Evolutionary conservation across 1,139 yeast species (phyloP).

Genomic region (Suhomyces bolitotheri): DNA sequence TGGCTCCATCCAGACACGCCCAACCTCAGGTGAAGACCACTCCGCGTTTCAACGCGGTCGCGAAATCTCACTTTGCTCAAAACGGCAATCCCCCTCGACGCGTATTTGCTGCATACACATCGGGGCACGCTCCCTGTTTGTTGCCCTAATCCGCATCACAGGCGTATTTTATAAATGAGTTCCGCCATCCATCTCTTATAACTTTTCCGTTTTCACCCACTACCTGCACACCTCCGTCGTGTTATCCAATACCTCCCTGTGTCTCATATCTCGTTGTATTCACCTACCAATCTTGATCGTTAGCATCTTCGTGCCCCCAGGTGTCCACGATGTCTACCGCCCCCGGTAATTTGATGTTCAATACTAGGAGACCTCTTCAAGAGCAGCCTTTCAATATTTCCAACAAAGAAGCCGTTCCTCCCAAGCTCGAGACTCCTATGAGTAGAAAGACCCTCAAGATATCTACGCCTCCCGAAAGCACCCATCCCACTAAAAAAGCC

Average conservation of each 20-base stretch:
- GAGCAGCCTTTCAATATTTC: slow-evolving; percentile 15
- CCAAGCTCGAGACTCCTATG: slow-evolving; percentile 22
- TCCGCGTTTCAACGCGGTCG: slow-evolving; percentile 13
- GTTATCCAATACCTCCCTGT: background rate
- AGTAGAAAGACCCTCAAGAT: slow-evolving; percentile 23
- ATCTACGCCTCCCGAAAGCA: slow-evolving; percentile 40
- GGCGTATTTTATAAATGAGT: slow-evolving; percentile 8
- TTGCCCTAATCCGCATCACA: slow-evolving; percentile 9
- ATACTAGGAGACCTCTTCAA: slow-evolving; percentile 21
- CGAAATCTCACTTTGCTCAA: background rate
- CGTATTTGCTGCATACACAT: slow-evolving; percentile 4
- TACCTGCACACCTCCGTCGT: slow-evolving; percentile 1
- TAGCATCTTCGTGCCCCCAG: background rate
- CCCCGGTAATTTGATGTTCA: slow-evolving; percentile 12
- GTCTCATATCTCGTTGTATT: too few relatives aligned
- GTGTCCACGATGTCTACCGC: slow-evolving; percentile 11
- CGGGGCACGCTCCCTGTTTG: slow-evolving; percentile 5
- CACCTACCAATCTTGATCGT: too few relatives aligned
- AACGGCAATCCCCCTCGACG: slow-evolving; percentile 8
- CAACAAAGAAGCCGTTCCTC: slow-evolving; percentile 6
- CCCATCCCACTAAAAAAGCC: slow-evolving; percentile 11
- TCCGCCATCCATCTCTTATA: slow-evolving; percentile 1
- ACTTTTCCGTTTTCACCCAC: slow-evolving; percentile 1
- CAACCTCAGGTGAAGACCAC: too few relatives aligned
- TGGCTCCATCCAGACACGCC: too few relatives aligned